phyloP scores from a whole-genome alignment of 805 yeast species.

The Wickerhamomyces subpelliculosus region DNA sequence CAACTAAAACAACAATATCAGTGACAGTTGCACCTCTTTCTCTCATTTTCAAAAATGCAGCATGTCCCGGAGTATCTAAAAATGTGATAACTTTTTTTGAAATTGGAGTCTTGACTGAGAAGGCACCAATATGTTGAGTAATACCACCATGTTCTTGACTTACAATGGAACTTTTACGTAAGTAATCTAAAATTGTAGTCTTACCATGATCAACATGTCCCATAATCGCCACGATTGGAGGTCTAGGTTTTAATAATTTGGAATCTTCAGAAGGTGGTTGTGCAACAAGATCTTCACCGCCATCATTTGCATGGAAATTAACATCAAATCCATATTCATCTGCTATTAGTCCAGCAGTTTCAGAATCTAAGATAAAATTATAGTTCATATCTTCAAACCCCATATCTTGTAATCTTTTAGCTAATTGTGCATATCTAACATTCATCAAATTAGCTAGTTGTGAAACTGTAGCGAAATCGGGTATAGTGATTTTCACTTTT shows the following conservation, averaged over 20 bases:
- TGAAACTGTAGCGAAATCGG: conserved; percentile 72
- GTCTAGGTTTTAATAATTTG: conserved; percentile 50
- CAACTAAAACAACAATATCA: conserved; percentile 86
- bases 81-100: conserved; percentile 78
- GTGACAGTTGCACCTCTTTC: conserved; percentile 94
- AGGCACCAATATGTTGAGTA: conserved; percentile 97
- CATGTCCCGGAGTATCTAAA: conserved; percentile 96
- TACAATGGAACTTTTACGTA: conserved; percentile 80
- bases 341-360: conserved; percentile 79
- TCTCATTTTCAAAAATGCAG: conserved; percentile 93
- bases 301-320: conserved; percentile 20
- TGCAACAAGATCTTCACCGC: conserved; percentile 46
- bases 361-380: conserved; percentile 77
- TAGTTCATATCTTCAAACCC: conserved; percentile 70
- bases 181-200: conserved; percentile 83
- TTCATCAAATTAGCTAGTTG: conserved; percentile 68
- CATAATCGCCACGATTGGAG: conserved; percentile 96
- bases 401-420: conserved; percentile 49
- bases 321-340: conserved; percentile 79
- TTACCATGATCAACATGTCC: conserved; percentile 99
- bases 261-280: conserved; percentile 38
- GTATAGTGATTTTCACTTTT: conserved; percentile 36
- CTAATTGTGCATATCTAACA: conserved; percentile 54
- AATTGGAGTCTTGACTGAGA: conserved; percentile 72
- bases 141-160: conserved; percentile 91